Evolutionary conservation across 257 asterid species (phyloP).

Genomic region (Jacaranda copaia): DNA sequence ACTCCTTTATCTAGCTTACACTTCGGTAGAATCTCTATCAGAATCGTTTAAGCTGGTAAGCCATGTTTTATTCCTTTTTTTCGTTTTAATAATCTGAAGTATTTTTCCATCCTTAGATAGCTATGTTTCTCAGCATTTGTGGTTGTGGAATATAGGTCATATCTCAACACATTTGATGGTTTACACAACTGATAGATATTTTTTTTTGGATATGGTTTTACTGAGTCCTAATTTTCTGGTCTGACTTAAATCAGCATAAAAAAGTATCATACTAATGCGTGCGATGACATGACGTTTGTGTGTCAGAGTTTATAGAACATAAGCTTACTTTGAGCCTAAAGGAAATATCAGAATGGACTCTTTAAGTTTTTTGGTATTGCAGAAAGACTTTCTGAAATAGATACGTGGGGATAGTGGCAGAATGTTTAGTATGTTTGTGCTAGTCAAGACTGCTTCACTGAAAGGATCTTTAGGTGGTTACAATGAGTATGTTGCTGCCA

Average conservation of each 20-base stretch:
- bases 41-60: slow-evolving; percentile 92
- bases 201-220: neutral
- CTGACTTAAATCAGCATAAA: neutral
- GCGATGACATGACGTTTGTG: neutral
- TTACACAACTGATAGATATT: neutral
- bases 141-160: neutral
- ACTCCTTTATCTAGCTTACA: slow-evolving; percentile 91
- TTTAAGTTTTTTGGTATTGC: neutral
- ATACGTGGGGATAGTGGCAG: slow-evolving; percentile 10
- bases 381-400: neutral
- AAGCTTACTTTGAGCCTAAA: slow-evolving; percentile 10
- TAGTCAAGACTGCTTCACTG: neutral
- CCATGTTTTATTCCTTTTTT: slow-evolving; percentile 17
- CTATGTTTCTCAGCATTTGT: slow-evolving; percentile 13
- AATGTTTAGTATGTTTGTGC: neutral
- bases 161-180: neutral
- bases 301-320: neutral
- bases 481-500: slow-evolving; percentile 14
- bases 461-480: slow-evolving; percentile 9
- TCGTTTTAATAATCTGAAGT: slow-evolving; percentile 19
- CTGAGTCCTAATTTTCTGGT: no score
- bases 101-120: slow-evolving; percentile 15
- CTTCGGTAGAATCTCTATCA: slow-evolving; percentile 85
- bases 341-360: slow-evolving; percentile 2
- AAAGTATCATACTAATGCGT: slow-evolving; percentile 6